Base-by-base conservation (phyloP, 768 basidiomycete genomes). In the Gymnopilus dilepis region DNA sequence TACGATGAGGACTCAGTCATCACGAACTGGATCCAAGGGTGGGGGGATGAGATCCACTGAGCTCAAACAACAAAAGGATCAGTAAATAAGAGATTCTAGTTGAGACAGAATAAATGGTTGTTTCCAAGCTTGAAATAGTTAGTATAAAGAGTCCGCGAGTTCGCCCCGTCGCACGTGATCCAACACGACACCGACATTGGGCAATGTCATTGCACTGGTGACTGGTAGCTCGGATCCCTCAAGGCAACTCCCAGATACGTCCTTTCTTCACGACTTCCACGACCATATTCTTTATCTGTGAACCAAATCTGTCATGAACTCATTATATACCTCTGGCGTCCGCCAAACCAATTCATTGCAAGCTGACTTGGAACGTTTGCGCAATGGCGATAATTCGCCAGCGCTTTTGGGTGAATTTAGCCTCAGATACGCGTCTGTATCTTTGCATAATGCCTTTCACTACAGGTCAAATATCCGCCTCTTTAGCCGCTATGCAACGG, bases 391-490 rank as follows among this genome's bases (percentile, higher is more conserved):
- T 69, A 81, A 80, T 51, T 92, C 93, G 13, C 84, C 92, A 0
- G 87, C 94, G 17, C 77, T 97, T 33, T 79, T 94, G 80, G 95
- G 95, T 96, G 75, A 77, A 85, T 79, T 54, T 34, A 24, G 30
- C 12, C 26, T n/a, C 24, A 6, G n/a, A 28, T 17, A 4, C 30
- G 5, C 1, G 22, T 42, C 13, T 4, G 9, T 13, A 33, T 42
- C 19, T 17, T 19, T 31, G 5, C 37, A 43, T 26, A 30, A 41
- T 47, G 17, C 11, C 8, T 48, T 37, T 30, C 19, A n/a, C 13
- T 40, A n/a, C 80, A 96, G 96, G 96, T 75, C 97, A 99, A 84
- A 95, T 99, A 76, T 93, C 94, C 31, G 95, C 96, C n/a, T 95
- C 94, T 8, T 81, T 99, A n/a, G 87, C 94, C 26, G 95, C 95